Percentiles rank a stretch among this genome's conserved stretches.
Evolutionary conservation across 306 rosid species (phyloP).

Genomic region (Casuarina equisetifolia): DNA sequence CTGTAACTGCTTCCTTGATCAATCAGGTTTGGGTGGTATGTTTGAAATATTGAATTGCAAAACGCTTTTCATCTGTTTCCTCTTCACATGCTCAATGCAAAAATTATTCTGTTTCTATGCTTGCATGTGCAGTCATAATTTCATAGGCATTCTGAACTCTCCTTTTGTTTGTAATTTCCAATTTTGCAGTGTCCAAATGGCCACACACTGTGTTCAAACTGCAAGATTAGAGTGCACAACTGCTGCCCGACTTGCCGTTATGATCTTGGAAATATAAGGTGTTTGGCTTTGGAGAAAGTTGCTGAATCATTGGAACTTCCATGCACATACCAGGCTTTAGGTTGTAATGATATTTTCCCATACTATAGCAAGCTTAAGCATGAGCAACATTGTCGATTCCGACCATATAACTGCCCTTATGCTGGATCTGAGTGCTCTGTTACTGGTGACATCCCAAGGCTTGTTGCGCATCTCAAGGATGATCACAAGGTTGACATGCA

Average conservation of each 20-base stretch:
- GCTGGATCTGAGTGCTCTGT: slow-evolving; percentile 92
- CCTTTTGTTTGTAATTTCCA: slow-evolving; percentile 17
- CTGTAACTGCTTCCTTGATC: slow-evolving; percentile 13
- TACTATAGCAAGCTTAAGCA: slow-evolving; percentile 81
- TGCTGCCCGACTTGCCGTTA: slow-evolving; percentile 82
- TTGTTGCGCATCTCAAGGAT: slow-evolving; percentile 79
- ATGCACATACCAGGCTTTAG: slow-evolving; percentile 76
- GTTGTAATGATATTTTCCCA: slow-evolving; percentile 80
- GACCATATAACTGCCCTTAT: slow-evolving; percentile 87
- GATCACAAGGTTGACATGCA: slow-evolving; percentile 96
- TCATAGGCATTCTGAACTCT: slow-evolving; percentile 23
- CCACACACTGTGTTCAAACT: slow-evolving; percentile 85
- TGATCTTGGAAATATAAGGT: slow-evolving; percentile 82
- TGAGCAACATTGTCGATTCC: slow-evolving; percentile 74
- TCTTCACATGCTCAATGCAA: slow-evolving; percentile 15
- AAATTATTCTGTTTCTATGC: slow-evolving; percentile 5
- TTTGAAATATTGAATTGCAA: slow-evolving; percentile 13
- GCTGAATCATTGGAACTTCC: slow-evolving; percentile 89
- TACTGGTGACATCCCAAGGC: slow-evolving; percentile 74
- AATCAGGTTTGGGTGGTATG: neutral
- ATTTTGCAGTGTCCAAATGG: slow-evolving; percentile 91
- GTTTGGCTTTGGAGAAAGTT: slow-evolving; percentile 95
- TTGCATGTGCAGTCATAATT: neutral
- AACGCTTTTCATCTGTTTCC: neutral
- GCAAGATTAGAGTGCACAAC: slow-evolving; percentile 77